Evolutionary conservation across 2,329 filamentous ascomycete genomes (phyloP), one percentile per base, ranked within the genome.

Genomic region (Ceratocystis diversiconidia): DNA sequence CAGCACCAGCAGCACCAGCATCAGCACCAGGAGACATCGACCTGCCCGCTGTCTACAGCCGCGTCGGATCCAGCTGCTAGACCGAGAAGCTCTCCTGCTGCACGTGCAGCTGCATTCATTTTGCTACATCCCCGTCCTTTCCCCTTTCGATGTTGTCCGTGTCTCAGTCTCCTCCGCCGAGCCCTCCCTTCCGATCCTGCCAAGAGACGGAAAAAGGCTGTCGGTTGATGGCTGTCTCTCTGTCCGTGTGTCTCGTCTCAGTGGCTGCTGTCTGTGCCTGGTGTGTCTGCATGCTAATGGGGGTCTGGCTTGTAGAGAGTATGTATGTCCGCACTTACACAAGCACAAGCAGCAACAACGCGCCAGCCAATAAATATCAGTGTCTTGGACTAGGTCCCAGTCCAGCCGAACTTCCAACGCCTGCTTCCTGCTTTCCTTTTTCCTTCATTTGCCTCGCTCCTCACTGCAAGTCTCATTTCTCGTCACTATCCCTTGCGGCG

Each of bases 121-220:
- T 52, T 19, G 22, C n/a, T 25, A n/a, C 48, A 25, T 25, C 48
- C n/a, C 19, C 19, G 19, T 15, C 19, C 22, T 55, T n/a, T 43
- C 15, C 19, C 22, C 36, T 32, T 62, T 5, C 60, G 19, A 22
- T 32, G 10, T 19, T 28, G 22, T 46, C 32, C 12, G 22, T 62
- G 60, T 62, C 60, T 62, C 60, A 62, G 25, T 46, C 12, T 62
- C 28, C 36, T 62, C 22, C 44, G 60, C 30, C 30, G 46, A 48
- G 5, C 17, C 46, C 32, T 62, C 60, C 60, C 36, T 62, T 62
- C 12, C 17, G 60, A 62, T 62, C 60, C 60, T 55, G 44, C 44
- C 36, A 44, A 62, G 41, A 41, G 60, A 48, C 36, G 25, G 8
- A n/a, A 62, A n/a, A 15, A 41, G 46, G 46, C 46, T n/a, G 19